Evolutionary conservation across 352 stramenopile species (phyloP).

Genomic region (Saprolegnia parasitica): DNA sequence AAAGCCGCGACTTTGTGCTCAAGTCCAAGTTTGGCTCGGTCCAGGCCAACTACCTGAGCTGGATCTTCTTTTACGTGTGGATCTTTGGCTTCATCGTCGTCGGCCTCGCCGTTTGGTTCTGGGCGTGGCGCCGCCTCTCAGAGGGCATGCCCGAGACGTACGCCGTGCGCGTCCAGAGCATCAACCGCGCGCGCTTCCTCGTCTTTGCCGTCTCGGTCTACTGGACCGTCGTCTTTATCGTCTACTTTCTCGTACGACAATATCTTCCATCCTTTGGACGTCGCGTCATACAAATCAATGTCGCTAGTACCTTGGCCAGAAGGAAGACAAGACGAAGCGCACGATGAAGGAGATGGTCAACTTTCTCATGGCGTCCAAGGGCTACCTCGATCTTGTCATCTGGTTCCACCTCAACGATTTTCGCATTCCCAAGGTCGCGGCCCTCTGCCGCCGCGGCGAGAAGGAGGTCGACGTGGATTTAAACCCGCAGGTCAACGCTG

Average conservation of each 20-base stretch:
- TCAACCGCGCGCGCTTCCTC: constrained; percentile 84
- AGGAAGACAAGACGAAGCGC: constrained; percentile 49
- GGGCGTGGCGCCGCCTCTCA: constrained; percentile 79
- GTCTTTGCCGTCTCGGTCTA: constrained; percentile 85
- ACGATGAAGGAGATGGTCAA: constrained; percentile 70
- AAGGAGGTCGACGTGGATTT: constrained; percentile 75
- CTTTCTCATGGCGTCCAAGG: constrained; percentile 82
- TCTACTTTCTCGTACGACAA: constrained; percentile 51
- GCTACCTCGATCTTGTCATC: constrained; percentile 85
- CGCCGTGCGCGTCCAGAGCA: constrained; percentile 76
- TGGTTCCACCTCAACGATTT: constrained; percentile 88
- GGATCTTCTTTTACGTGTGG: constrained; percentile 85
- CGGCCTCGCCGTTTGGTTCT: constrained; percentile 79
- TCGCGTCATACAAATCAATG: not conserved
- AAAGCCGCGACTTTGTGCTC: constrained; percentile 21
- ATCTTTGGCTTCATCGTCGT: constrained; percentile 79
- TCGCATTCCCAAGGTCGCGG: constrained; percentile 67
- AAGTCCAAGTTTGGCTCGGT: constrained; percentile 24
- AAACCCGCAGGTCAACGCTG: constrained; percentile 85
- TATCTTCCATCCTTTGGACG: no score
- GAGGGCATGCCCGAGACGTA: constrained; percentile 87
- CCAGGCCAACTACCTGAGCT: constrained; percentile 77
- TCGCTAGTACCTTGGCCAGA: constrained; percentile 50
- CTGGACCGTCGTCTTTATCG: constrained; percentile 70
- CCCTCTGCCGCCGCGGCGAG: constrained; percentile 41